Evolutionary conservation across 2,329 filamentous ascomycete species (phyloP).

Genomic region (Verticillium alfalfae): DNA sequence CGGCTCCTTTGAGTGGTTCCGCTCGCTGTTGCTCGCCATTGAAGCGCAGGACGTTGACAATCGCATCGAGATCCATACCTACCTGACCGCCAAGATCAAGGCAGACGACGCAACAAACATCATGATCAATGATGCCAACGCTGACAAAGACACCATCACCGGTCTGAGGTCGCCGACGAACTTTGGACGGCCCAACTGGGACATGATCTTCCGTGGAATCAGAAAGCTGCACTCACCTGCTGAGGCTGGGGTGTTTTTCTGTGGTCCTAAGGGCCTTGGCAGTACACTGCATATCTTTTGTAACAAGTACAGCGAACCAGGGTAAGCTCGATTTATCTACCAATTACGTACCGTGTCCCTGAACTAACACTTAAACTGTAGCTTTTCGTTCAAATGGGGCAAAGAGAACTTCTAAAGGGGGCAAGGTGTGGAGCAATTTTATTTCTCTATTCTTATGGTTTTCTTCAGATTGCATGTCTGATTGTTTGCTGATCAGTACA

Average conservation of each 20-base stretch:
- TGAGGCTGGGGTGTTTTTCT: constrained; percentile 79
- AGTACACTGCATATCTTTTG: constrained; percentile 76
- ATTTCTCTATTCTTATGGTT: constrained; percentile 7
- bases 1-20: constrained; percentile 85
- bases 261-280: constrained; percentile 74
- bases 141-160: constrained; percentile 79
- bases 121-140: constrained; percentile 86
- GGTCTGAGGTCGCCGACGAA: constrained; percentile 77
- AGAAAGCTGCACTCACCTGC: constrained; percentile 70
- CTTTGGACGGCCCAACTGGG: constrained; percentile 84
- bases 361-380: constrained; percentile 16
- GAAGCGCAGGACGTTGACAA: constrained; percentile 81
- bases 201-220: constrained; percentile 82
- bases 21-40: constrained; percentile 75
- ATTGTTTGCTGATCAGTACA: not conserved
- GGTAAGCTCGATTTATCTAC: constrained; percentile 40
- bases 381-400: constrained; percentile 63
- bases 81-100: constrained; percentile 83
- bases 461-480: not conserved
- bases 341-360: constrained; percentile 7
- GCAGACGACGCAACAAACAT: constrained; percentile 82
- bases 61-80: constrained; percentile 84
- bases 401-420: constrained; percentile 61
- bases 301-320: constrained; percentile 82
- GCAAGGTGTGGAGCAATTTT: constrained; percentile 16